Base-by-base conservation (phyloP, 139 green algal genomes). In the Coccomyxa sp. region DNA sequence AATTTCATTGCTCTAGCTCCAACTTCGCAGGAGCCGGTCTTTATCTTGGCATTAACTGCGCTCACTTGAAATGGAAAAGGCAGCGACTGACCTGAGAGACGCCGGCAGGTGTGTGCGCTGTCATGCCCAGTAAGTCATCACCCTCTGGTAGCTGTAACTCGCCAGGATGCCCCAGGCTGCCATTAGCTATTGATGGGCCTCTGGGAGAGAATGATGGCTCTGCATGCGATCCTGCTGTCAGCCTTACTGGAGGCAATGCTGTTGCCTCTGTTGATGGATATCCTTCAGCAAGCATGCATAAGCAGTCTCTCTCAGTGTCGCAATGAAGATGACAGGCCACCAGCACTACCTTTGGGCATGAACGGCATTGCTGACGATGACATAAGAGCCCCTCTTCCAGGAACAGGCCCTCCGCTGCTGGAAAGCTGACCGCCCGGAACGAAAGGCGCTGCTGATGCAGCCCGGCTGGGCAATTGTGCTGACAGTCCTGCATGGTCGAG, bases 51-150 rank as follows among this genome's bases (percentile, higher is more conserved):
- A n/a, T n/a, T n/a, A n/a, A n/a, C n/a, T n/a, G n/a, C n/a, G n/a
- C n/a, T n/a, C n/a, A n/a, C n/a, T n/a, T n/a, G n/a, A n/a, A n/a
- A n/a, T n/a, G n/a, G n/a, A n/a, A n/a, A n/a, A n/a, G n/a, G n/a
- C n/a, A n/a, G n/a, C 33, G 27, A 31, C 68, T 39, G 68, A 70
- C 68, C 27, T 64, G 50, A 31, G 50, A 24, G n/a, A 36, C 24
- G 24, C 76, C 73, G 7, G 44, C 78, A 24, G 84, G 82, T 1
- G 82, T 82, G 70, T 86, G 80, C 6, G 86, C 86, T 2, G 74
- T 86, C 58, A 91, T 83, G 39, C 87, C 87, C 18, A 91, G 55
- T 33, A 87, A n/a, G 64, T 91, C 87, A 73, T 91, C 87, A 0
- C 80, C 82, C 7, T 88, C 87, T n/a, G 84, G 84, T 41, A 91